Evolutionary conservation across 495 filamentous ascomycete species (phyloP).

Genomic region (Neurospora sp.): DNA sequence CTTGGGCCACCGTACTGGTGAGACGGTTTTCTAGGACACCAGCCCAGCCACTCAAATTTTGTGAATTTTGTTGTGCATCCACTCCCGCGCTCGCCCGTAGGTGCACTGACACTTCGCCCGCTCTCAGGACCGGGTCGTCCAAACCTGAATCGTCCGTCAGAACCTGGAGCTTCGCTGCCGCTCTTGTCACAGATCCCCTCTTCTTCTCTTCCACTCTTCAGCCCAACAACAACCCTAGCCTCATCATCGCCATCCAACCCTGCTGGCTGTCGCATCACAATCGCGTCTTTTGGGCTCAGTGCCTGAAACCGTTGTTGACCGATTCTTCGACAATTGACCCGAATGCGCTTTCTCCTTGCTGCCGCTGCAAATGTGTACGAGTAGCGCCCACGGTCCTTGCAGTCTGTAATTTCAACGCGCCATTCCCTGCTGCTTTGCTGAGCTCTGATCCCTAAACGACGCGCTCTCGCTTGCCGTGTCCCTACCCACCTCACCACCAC

Average conservation of each 20-base stretch:
- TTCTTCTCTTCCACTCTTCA: conserved; percentile 6
- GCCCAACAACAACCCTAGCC: conserved; percentile 4
- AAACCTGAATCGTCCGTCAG: not conserved
- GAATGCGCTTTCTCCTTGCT: conserved; percentile 4
- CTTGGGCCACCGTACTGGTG: conserved; percentile 3
- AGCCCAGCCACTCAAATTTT: conserved; percentile 27
- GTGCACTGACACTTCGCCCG: conserved; percentile 5
- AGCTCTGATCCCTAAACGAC: conserved; percentile 14
- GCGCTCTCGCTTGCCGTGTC: conserved; percentile 29
- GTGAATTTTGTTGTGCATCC: conserved; percentile 1
- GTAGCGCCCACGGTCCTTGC: not conserved
- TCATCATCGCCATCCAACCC: conserved; percentile 11
- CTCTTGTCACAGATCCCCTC: not conserved
- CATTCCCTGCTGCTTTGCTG: conserved; percentile 8
- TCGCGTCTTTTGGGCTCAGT: conserved; percentile 1
- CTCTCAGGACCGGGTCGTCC: not conserved
- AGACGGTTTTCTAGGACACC: conserved; percentile 1
- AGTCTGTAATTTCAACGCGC: conserved; percentile 11
- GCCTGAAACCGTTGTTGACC: not conserved
- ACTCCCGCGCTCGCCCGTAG: not conserved
- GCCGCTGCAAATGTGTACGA: conserved; percentile 6
- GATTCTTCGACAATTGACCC: not conserved
- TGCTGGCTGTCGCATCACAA: conserved; percentile 14
- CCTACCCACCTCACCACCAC: not conserved
- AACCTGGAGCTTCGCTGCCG: not conserved